phyloP scores from a whole-genome alignment of 306 rosid species.

The Vigna nakashimae region DNA sequence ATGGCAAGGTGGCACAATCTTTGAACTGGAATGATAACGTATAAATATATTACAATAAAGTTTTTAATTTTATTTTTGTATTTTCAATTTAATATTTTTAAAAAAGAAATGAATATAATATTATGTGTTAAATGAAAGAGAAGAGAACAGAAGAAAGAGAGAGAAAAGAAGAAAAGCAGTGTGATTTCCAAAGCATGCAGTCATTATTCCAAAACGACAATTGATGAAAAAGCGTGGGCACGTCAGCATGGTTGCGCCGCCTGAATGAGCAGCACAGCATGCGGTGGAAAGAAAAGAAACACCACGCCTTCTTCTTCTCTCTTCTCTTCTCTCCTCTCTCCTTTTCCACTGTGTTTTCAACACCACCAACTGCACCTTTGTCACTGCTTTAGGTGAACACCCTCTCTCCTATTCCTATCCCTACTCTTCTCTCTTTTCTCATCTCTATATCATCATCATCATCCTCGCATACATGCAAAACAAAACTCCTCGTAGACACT shows the following conservation, averaged over 20 bases:
- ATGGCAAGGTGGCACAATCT: no score
- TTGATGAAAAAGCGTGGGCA: conserved; percentile 42
- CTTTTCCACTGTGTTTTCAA: not conserved
- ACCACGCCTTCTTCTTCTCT: conserved; percentile 44
- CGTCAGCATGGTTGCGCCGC: conserved; percentile 55
- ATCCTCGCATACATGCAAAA: no score
- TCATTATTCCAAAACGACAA: not conserved
- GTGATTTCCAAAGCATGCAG: not conserved
- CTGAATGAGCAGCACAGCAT: conserved; percentile 40
- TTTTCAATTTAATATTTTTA: no score
- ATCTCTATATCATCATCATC: no score
- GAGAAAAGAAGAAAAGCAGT: not conserved
- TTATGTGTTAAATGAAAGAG: not conserved
- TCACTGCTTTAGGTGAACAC: conserved; percentile 62
- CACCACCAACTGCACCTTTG: conserved; percentile 52
- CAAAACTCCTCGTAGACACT: no score
- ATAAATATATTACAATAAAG: no score
- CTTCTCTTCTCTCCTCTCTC: not conserved
- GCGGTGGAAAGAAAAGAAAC: not conserved
- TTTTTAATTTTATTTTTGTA: no score
- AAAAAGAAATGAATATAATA: no score
- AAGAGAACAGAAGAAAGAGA: no score
- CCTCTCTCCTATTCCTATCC: not conserved
- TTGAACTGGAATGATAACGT: no score
- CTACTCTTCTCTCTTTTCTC: not conserved